Base-by-base conservation (phyloP, 2,329 filamentous ascomycete genomes). In the Xylaria hypoxylon region DNA sequence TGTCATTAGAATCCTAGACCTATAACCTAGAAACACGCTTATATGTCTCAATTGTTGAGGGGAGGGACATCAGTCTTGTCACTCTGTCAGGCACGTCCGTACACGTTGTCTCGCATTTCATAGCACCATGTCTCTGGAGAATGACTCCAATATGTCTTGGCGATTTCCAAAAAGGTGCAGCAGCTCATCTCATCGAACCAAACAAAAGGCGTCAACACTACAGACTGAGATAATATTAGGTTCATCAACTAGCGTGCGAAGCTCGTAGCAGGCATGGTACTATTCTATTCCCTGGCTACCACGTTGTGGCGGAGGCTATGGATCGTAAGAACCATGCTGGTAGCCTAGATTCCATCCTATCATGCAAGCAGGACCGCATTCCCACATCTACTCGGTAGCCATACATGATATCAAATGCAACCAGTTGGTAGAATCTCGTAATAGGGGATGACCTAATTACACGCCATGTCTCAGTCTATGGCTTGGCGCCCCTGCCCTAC, bases 251-350 rank as follows among this genome's bases (percentile, higher is more conserved):
- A 57, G 17, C 19, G 45, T 35, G 15, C 45, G 45, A 26, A 24
- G 28, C 28, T 26, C 19, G 10, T 31, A 33, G 26, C 28, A 15
- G 17, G 10, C 24, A 57, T 17, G 40, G 26, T 17, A 22, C n/a
- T 15, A 26, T 17, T 48, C 53, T 59, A 56, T 59, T 55, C 48
- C 53, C 31, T 63, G 48, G 31, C 19, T 15, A 59, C 53, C 59
- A 59, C 53, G 47, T 63, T 63, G 31, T 47, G 22, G 33, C 19
- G 40, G 53, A 55, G 24, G 52, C 50, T 8, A 53, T 61, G 17
- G 47, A 24, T 11, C 31, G 4, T 19, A 17, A 19, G 31, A 40
- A 3, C n/a, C n/a, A 31, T 22, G n/a, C n/a, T 38, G 10, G 22
- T 19, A 7, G 33, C 15, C 57, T 47, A 7, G 24, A 47, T 48